phyloP scores from a whole-genome alignment of 768 basidiomycete species.

The Leucocoprinus sp. region DNA sequence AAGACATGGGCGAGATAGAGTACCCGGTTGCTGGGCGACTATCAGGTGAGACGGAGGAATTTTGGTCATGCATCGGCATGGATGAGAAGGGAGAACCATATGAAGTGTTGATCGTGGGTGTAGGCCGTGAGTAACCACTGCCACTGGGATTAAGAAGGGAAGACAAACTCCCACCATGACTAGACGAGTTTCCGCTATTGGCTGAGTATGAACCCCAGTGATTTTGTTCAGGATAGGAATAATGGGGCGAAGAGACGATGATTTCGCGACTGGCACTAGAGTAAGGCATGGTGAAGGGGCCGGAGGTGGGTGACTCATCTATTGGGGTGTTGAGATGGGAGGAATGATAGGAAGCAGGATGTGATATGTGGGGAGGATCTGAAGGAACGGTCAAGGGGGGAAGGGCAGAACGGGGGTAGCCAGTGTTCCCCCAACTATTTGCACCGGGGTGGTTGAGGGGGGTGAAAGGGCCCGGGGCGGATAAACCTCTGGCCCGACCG shows the following conservation, averaged over 20 bases:
- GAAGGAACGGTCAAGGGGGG: conserved; percentile 82
- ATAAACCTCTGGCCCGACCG: conserved; percentile 70
- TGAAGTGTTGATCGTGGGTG: conserved; percentile 65
- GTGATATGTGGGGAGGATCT: conserved; percentile 55
- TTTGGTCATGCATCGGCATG: conserved; percentile 59
- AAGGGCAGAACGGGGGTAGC: conserved; percentile 49
- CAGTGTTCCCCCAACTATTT: conserved; percentile 51
- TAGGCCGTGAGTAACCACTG: conserved; percentile 48
- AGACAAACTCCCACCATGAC: conserved; percentile 67
- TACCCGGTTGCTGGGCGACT: conserved; percentile 83
- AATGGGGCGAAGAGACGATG: conserved; percentile 51
- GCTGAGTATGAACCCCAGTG: conserved; percentile 41
- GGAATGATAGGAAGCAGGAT: conserved; percentile 44
- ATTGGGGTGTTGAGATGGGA: conserved; percentile 56
- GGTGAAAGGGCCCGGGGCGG: conserved; percentile 74
- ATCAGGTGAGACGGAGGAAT: conserved; percentile 75
- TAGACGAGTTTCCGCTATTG: conserved; percentile 42
- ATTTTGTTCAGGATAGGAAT: conserved; percentile 40
- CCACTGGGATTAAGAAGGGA: conserved; percentile 71
- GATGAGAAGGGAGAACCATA: conserved; percentile 66
- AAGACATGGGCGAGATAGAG: conserved; percentile 77
- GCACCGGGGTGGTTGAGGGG: conserved; percentile 55
- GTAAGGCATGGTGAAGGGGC: conserved; percentile 37
- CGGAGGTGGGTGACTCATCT: conserved; percentile 57
- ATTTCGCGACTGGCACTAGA: conserved; percentile 33